Conservation (phyloP, 148 eudicot genomes). For the Rhododendron kiyosumense region DNA sequence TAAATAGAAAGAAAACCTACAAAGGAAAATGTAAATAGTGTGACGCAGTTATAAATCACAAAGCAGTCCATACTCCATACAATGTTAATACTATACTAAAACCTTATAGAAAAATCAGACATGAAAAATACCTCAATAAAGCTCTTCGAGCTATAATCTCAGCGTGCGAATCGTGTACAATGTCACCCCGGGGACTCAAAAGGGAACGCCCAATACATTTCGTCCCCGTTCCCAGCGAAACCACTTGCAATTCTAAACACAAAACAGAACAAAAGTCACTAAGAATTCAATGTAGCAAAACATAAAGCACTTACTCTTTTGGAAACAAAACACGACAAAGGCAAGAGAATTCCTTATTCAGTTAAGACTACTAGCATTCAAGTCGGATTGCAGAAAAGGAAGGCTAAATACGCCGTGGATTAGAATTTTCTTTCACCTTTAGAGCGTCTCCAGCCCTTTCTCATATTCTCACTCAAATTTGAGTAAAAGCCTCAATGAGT, state of each 20-base stretch:
- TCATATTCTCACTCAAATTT: not conserved
- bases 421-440: not conserved
- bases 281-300: not conserved
- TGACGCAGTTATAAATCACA: not conserved
- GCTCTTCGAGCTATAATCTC: conserved; percentile 81
- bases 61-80: not conserved
- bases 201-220: conserved; percentile 69
- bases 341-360: not conserved
- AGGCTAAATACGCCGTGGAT: not conserved
- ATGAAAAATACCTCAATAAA: conserved; percentile 47
- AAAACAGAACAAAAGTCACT: conserved; percentile 2
- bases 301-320: not conserved
- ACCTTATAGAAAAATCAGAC: not conserved
- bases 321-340: not conserved
- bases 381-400: not conserved
- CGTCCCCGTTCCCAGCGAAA: conserved; percentile 86
- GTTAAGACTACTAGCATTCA: not conserved
- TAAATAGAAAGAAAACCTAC: not conserved
- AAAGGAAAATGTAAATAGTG: too few species aligned
- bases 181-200: conserved; percentile 73
- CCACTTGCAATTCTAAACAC: conserved; percentile 64
- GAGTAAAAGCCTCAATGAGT: not conserved
- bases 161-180: conserved; percentile 92
- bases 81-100: not conserved
- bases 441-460: not conserved